A percentile compares a stretch with the other conserved stretches of the same genome.
Evolutionary conservation across 306 rosid species (phyloP).

Genomic region (Oemleria cerasiformis): DNA sequence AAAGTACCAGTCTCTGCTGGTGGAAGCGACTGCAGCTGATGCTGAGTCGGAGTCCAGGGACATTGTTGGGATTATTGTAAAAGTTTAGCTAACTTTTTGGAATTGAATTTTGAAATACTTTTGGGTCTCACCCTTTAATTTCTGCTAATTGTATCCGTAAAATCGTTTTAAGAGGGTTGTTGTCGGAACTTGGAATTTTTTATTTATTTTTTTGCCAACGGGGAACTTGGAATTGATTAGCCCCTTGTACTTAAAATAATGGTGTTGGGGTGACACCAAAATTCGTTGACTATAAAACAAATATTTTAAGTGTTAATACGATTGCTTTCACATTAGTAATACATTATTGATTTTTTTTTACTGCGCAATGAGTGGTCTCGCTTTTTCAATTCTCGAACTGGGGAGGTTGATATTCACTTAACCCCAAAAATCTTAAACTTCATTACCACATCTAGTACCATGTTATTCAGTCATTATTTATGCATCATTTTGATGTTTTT

Average conservation of each 20-base stretch:
- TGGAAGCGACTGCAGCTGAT: conserved; percentile 11
- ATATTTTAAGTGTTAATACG: background rate
- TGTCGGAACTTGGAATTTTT: background rate
- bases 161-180: background rate
- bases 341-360: too few relatives aligned
- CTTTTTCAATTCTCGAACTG: too few relatives aligned
- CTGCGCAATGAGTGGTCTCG: too few relatives aligned
- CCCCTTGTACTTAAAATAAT: too few relatives aligned
- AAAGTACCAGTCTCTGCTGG: conserved; percentile 75
- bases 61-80: conserved; percentile 19
- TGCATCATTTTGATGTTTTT: too few relatives aligned
- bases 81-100: background rate
- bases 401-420: too few relatives aligned
- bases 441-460: too few relatives aligned
- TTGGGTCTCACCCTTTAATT: background rate
- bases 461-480: too few relatives aligned
- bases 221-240: too few relatives aligned
- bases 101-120: background rate
- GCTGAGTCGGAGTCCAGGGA: conserved; percentile 47
- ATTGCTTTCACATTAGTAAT: too few relatives aligned
- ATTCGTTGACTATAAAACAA: background rate
- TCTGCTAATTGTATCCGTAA: background rate
- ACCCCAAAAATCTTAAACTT: too few relatives aligned
- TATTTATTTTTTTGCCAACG: too few relatives aligned
- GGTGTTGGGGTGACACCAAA: background rate